phyloP scores from a whole-genome alignment of 306 rosid genomes.

The Cucurbita moschata region DNA sequence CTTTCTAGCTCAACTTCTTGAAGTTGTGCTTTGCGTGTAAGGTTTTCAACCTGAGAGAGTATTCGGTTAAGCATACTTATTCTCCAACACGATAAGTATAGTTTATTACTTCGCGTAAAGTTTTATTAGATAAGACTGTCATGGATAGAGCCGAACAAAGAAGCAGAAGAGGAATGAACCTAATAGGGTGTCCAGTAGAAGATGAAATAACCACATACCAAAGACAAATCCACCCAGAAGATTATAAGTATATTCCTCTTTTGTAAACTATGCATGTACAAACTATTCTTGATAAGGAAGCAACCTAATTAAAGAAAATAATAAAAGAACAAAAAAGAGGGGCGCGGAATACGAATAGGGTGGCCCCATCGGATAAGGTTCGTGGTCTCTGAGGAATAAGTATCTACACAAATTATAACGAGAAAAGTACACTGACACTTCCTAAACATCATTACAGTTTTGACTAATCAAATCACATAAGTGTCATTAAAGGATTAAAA shows the following conservation, averaged over 20 bases:
- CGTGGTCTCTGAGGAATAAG: not conserved
- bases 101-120: too few relatives aligned
- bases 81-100: not conserved
- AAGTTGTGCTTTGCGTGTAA: slow-evolving; percentile 71
- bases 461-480: not conserved
- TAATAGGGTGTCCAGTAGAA: not conserved
- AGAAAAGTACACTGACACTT: not conserved
- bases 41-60: slow-evolving; percentile 63
- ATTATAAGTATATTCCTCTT: not conserved
- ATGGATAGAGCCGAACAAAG: not conserved
- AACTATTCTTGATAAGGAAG: not conserved
- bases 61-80: slow-evolving; percentile 8
- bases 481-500: not conserved
- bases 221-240: not conserved
- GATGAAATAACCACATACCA: not conserved
- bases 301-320: not conserved
- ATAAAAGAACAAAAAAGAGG: not conserved
- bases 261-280: not conserved
- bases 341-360: not conserved
- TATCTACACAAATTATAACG: not conserved
- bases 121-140: not conserved
- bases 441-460: not conserved
- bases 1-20: slow-evolving; percentile 90
- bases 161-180: not conserved
- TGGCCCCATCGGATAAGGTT: not conserved